Conservation (phyloP, 805 yeast species). For the Saturnispora gosingensis region DNA sequence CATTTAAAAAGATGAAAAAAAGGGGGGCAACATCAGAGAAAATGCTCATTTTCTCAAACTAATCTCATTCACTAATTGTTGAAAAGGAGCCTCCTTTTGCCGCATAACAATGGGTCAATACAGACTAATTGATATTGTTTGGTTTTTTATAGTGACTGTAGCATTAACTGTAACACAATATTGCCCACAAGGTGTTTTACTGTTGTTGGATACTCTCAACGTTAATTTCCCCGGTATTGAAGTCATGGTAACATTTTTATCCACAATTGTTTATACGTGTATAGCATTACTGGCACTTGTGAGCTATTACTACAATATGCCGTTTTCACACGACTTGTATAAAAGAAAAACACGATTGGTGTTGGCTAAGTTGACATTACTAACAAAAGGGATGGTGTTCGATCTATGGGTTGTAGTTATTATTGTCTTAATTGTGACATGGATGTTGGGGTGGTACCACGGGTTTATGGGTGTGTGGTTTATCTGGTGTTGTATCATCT, state of each 20-base stretch:
- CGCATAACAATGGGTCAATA: background rate
- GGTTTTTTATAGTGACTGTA: background rate
- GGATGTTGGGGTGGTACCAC: constrained; percentile 10
- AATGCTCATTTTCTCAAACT: background rate
- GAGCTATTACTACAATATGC: constrained; percentile 1
- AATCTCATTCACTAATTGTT: too few relatives aligned
- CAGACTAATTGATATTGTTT: background rate
- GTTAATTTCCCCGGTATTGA: background rate
- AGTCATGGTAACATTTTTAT: background rate
- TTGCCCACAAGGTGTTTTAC: background rate
- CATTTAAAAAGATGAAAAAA: too few relatives aligned
- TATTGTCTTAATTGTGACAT: constrained; percentile 3
- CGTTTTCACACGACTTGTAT: background rate
- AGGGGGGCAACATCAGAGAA: background rate
- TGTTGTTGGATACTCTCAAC: background rate
- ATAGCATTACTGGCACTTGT: background rate
- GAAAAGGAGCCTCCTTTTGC: too few relatives aligned
- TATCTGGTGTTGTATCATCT: constrained; percentile 10
- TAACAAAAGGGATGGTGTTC: constrained; percentile 1
- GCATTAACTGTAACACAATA: background rate
- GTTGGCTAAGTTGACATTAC: background rate
- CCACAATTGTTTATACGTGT: background rate
- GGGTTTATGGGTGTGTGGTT: constrained; percentile 6
- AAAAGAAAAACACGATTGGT: constrained; percentile 3
- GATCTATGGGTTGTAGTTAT: constrained; percentile 11